These are phyloP conservation scores for Clathrospora elynae DNA, from an alignment of 2,329 filamentous ascomycete species.

Conservation along the genomic window DNA sequence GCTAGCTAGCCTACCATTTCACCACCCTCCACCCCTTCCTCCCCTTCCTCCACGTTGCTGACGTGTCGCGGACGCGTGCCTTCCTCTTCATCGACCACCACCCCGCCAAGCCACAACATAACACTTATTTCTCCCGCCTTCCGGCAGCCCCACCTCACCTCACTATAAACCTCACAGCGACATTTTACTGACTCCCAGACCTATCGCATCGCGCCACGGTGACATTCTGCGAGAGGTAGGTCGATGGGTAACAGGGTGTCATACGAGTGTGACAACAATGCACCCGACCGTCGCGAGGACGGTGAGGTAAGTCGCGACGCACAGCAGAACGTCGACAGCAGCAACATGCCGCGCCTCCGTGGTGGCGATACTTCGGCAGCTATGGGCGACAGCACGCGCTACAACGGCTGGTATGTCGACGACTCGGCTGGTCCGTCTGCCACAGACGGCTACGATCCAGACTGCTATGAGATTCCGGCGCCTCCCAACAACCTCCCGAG, in stretches of 20 bases:
- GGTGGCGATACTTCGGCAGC: too few species aligned
- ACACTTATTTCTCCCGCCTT: conserved; percentile 1
- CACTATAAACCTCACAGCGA: not conserved
- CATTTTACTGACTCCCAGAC: not conserved
- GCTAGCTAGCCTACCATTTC: not conserved
- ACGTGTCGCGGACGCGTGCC: conserved; percentile 13
- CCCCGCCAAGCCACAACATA: conserved; percentile 2
- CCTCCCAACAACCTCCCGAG: too few species aligned
- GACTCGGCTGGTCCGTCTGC: too few species aligned
- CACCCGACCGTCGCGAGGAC: not conserved
- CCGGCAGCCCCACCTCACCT: conserved; percentile 3
- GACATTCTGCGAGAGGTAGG: not conserved
- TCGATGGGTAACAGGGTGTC: conserved; percentile 7
- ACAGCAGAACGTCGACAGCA: too few species aligned
- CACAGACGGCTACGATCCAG: too few species aligned
- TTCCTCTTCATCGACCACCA: conserved; percentile 13
- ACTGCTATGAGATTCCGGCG: too few species aligned
- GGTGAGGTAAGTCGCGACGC: too few species aligned
- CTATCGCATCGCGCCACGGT: not conserved
- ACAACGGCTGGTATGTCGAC: too few species aligned
- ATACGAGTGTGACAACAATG: not conserved
- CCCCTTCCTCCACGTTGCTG: conserved; percentile 1
- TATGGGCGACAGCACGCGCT: too few species aligned
- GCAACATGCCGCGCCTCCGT: too few species aligned
- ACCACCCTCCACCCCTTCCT: not conserved